These are phyloP conservation scores for Phytophthora lateralis DNA, from an alignment of 352 stramenopile species.

Conservation along the genomic window DNA sequence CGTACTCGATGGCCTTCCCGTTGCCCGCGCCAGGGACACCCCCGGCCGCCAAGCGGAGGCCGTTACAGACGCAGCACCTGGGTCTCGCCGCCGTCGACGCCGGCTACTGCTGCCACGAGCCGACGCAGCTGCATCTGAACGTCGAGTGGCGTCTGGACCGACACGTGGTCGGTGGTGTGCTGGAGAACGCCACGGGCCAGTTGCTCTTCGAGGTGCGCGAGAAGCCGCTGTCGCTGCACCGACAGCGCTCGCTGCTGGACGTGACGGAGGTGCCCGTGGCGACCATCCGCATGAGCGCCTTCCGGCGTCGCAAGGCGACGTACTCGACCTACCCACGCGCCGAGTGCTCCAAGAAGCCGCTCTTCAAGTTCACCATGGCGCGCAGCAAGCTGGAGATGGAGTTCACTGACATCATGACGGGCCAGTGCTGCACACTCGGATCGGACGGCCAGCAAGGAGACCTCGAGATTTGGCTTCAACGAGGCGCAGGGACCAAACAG, in stretches of 20 bases:
- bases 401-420: slow-evolving; percentile 47
- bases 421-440: slow-evolving; percentile 33
- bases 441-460: slow-evolving; percentile 28
- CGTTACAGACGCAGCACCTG: slow-evolving; percentile 37
- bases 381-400: slow-evolving; percentile 33
- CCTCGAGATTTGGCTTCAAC: slow-evolving; percentile 49
- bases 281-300: slow-evolving; percentile 42
- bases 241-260: slow-evolving; percentile 39
- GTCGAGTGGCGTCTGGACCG: slow-evolving; percentile 35
- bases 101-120: slow-evolving; percentile 42
- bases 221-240: slow-evolving; percentile 41
- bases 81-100: slow-evolving; percentile 39
- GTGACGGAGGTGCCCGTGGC: slow-evolving; percentile 33
- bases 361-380: slow-evolving; percentile 35
- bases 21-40: slow-evolving; percentile 11
- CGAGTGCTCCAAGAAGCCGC: slow-evolving; percentile 30
- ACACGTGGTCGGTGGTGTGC: slow-evolving; percentile 25
- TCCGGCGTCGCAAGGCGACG: slow-evolving; percentile 29
- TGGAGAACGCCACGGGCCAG: slow-evolving; percentile 43
- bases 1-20: slow-evolving; percentile 17
- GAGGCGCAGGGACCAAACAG: slow-evolving; percentile 19
- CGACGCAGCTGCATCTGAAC: slow-evolving; percentile 36
- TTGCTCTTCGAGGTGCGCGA: slow-evolving; percentile 34
- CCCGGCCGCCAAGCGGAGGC: slow-evolving; percentile 21
- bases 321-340: slow-evolving; percentile 34